Evolutionary conservation across 2,329 filamentous ascomycete species (phyloP).

Genomic region (Sclerotinia trifoliorum): DNA sequence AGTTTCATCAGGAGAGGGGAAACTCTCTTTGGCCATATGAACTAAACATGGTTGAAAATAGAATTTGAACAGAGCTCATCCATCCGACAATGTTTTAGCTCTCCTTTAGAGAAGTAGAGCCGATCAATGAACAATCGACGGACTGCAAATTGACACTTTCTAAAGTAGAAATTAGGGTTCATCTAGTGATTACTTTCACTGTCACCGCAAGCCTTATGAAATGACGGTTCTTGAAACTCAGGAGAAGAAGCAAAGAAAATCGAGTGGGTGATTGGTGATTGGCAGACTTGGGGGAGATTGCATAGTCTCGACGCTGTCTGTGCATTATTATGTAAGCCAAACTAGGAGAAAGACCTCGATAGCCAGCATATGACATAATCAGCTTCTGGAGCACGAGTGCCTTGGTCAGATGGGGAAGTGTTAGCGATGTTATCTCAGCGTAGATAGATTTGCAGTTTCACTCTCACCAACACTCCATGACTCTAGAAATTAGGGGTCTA

Average conservation of each 20-base stretch:
- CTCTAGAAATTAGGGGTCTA: background rate
- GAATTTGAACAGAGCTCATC: background rate
- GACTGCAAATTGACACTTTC: background rate
- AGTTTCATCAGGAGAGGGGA: background rate
- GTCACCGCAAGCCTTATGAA: background rate
- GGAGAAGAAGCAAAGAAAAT: conserved; percentile 1
- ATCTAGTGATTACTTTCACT: background rate
- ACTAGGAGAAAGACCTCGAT: background rate
- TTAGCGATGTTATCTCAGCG: background rate
- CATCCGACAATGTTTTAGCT: background rate
- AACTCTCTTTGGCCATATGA: background rate
- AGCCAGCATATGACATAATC: too few relatives aligned
- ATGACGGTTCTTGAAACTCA: background rate
- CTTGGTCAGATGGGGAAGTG: background rate
- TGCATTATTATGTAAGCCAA: conserved; percentile 8
- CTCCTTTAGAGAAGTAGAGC: background rate
- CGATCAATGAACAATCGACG: background rate
- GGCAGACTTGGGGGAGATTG: background rate
- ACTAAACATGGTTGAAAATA: background rate
- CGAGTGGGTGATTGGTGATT: background rate
- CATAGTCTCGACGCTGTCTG: background rate
- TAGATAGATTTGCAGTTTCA: background rate
- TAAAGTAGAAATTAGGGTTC: background rate
- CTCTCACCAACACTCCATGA: background rate
- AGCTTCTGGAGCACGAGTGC: too few relatives aligned